phyloP scores from a whole-genome alignment of 2,329 filamentous ascomycete species.

The Colletotrichum sp. region DNA sequence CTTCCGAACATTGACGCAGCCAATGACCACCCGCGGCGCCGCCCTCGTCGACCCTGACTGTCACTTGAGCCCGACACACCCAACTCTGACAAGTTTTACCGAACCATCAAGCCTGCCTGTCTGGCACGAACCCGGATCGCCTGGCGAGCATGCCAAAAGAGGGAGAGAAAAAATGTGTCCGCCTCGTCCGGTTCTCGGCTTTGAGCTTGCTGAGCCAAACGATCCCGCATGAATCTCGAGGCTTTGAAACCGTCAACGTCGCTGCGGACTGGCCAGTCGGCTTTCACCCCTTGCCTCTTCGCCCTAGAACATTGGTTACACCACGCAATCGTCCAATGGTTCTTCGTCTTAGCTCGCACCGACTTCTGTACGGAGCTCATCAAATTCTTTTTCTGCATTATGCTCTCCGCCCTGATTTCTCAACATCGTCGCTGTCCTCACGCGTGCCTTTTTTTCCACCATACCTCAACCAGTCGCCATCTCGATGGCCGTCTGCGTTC shows the following conservation, averaged over 20 bases:
- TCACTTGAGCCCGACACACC: background rate
- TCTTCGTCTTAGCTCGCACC: background rate
- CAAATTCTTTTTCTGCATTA: background rate
- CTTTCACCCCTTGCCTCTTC: background rate
- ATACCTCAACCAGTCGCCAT: background rate
- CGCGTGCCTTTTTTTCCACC: background rate
- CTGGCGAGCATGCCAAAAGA: background rate
- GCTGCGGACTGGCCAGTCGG: slow-evolving; percentile 1
- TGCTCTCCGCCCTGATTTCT: background rate
- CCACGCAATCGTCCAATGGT: slow-evolving; percentile 4
- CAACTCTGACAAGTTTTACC: slow-evolving; percentile 3
- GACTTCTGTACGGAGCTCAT: background rate
- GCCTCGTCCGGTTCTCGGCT: slow-evolving; percentile 15
- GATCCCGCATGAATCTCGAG: slow-evolving; percentile 3
- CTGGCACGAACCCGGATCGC: background rate
- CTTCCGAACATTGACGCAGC: background rate
- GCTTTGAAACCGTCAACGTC: slow-evolving; percentile 11
- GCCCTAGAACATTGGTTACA: background rate
- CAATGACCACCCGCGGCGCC: background rate
- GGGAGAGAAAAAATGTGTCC: background rate
- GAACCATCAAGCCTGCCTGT: background rate
- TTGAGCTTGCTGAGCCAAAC: background rate
- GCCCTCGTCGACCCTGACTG: background rate
- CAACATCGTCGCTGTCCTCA: background rate
- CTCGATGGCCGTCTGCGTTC: background rate